phyloP scores from a whole-genome alignment of 140 eudicot species.

The Cichorium intybus region DNA sequence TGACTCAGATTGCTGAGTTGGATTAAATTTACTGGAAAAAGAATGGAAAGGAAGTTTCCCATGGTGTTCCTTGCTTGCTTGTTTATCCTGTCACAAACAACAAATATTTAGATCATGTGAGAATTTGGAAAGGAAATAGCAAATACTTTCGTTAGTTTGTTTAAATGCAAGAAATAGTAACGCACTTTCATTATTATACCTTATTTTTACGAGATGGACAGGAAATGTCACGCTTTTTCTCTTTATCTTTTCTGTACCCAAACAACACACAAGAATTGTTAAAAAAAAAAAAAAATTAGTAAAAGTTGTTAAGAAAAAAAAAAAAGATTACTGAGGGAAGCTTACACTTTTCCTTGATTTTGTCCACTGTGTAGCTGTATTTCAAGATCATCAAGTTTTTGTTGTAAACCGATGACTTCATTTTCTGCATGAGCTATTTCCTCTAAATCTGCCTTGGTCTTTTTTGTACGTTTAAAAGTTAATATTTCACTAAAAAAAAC shows the following conservation, averaged over 20 bases:
- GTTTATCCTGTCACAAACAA: conserved; percentile 36
- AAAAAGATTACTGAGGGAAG: too few species aligned
- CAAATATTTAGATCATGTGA: too few species aligned
- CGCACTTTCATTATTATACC: too few species aligned
- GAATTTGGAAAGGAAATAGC: too few species aligned
- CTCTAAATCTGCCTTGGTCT: conserved; percentile 65
- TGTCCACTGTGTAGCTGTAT: conserved; percentile 43
- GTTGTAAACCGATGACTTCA: conserved; percentile 50
- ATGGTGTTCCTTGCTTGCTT: conserved; percentile 29
- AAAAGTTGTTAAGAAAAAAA: not conserved
- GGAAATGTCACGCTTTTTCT: conserved; percentile 36
- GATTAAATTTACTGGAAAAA: conserved; percentile 18
- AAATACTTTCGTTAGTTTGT: not conserved
- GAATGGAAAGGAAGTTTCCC: conserved; percentile 31
- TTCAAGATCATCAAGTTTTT: conserved; percentile 64
- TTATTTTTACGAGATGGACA: conserved; percentile 25
- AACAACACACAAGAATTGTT: conserved; percentile 2
- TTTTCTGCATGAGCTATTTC: conserved; percentile 60
- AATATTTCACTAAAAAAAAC: not conserved
- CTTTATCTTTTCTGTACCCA: conserved; percentile 62
- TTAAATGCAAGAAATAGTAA: too few species aligned
- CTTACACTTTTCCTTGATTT: conserved; percentile 58
- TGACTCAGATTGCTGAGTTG: conserved; percentile 36
- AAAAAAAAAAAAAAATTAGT: not conserved
- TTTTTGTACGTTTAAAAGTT: conserved; percentile 28